Evolutionary conservation across 1,284 basidiomycete species (phyloP).

Genomic region (Leccinum solheimii): DNA sequence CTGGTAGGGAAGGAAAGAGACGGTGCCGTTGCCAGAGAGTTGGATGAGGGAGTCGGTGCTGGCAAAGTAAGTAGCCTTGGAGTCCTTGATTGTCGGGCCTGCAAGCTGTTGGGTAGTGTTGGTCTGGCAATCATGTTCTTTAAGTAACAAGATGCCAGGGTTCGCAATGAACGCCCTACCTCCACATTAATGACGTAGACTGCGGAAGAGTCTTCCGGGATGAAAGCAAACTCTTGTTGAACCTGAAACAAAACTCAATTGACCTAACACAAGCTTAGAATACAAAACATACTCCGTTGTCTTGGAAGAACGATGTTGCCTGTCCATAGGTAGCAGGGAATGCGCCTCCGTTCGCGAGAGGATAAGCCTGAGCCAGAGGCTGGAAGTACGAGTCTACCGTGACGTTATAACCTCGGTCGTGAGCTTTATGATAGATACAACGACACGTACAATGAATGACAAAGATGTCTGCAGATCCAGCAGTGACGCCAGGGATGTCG

Average conservation of each 20-base stretch:
- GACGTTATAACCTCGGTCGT: no score
- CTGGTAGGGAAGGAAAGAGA: conserved; percentile 70
- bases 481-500: conserved; percentile 61
- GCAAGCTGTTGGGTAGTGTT: conserved; percentile 77
- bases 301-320: conserved; percentile 74
- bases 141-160: conserved; percentile 6
- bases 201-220: conserved; percentile 78
- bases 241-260: conserved; percentile 41
- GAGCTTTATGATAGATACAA: neutral
- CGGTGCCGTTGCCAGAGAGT: conserved; percentile 63
- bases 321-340: conserved; percentile 80
- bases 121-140: conserved; percentile 39
- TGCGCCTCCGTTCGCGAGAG: conserved; percentile 43
- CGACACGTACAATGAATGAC: conserved; percentile 80
- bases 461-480: conserved; percentile 76
- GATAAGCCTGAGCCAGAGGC: conserved; percentile 67
- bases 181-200: conserved; percentile 81
- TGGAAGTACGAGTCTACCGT: conserved; percentile 78
- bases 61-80: conserved; percentile 71
- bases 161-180: conserved; percentile 34
- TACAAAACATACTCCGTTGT: conserved; percentile 42
- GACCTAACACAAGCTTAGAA: conserved; percentile 3
- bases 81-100: conserved; percentile 68
- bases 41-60: conserved; percentile 74
- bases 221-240: conserved; percentile 82